phyloP scores from a whole-genome alignment of 371 early-diverging fungal species.

The Capillidium rhysosporum region DNA sequence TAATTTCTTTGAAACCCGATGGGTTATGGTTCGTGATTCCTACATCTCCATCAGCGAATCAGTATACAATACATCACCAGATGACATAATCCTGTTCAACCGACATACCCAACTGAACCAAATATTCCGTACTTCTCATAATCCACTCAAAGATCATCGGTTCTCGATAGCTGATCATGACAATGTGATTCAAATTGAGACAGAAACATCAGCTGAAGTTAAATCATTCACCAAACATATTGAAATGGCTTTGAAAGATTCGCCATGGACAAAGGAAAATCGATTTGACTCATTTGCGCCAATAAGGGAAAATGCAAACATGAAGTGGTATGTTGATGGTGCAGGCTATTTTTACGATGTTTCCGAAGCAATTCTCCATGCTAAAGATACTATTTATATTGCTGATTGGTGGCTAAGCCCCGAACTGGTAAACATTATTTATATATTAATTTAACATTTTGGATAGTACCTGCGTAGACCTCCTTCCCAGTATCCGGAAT shows the following conservation, averaged over 20 bases:
- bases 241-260: slow-evolving; percentile 26
- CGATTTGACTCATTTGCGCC: slow-evolving; percentile 69
- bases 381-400: slow-evolving; percentile 59
- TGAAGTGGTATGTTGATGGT: slow-evolving; percentile 62
- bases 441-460: slow-evolving; percentile 10
- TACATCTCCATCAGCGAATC: slow-evolving; percentile 20
- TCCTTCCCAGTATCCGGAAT: slow-evolving; percentile 44
- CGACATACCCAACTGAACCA: slow-evolving; percentile 32
- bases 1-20: slow-evolving; percentile 31
- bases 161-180: slow-evolving; percentile 29
- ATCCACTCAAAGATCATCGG: slow-evolving; percentile 19
- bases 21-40: slow-evolving; percentile 63
- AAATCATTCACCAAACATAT: slow-evolving; percentile 43
- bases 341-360: slow-evolving; percentile 66
- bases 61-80: slow-evolving; percentile 21
- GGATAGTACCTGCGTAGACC: slow-evolving; percentile 53
- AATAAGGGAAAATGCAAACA: slow-evolving; percentile 37
- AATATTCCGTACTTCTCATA: slow-evolving; percentile 24
- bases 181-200: slow-evolving; percentile 43
- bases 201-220: slow-evolving; percentile 34
- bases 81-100: slow-evolving; percentile 52
- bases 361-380: slow-evolving; percentile 54
- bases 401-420: slow-evolving; percentile 87
- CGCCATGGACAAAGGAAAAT: slow-evolving; percentile 45
- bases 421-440: slow-evolving; percentile 28